Conservation (phyloP, 2,329 filamentous ascomycete genomes). For the Helicocarpus griseus region DNA sequence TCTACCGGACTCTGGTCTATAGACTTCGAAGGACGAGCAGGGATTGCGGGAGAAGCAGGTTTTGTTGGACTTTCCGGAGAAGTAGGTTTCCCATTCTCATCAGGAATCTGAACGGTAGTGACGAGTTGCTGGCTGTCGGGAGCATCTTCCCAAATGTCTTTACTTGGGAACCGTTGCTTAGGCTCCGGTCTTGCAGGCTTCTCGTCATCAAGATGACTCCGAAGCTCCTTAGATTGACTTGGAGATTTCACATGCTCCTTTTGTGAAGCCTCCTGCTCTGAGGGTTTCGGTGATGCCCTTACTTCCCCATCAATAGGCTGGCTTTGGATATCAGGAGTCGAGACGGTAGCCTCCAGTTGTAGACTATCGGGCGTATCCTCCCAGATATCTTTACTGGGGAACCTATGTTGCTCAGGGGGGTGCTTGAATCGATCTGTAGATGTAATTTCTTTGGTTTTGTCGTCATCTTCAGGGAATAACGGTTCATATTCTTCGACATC, state of each 20-base stretch:
- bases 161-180: slow-evolving; percentile 73
- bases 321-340: slow-evolving; percentile 59
- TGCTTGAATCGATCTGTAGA: slow-evolving; percentile 46
- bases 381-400: slow-evolving; percentile 95
- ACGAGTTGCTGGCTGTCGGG: slow-evolving; percentile 74
- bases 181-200: slow-evolving; percentile 26
- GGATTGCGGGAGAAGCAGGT: slow-evolving; percentile 23
- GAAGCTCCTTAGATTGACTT: slow-evolving; percentile 25
- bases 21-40: slow-evolving; percentile 24
- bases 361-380: slow-evolving; percentile 87
- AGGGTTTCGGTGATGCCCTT: slow-evolving; percentile 31
- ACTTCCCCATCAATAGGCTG: slow-evolving; percentile 29
- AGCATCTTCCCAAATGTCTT: slow-evolving; percentile 89
- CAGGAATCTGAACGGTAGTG: slow-evolving; percentile 56
- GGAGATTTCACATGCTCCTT: slow-evolving; percentile 31
- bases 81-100: slow-evolving; percentile 42
- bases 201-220: slow-evolving; percentile 15
- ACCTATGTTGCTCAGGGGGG: slow-evolving; percentile 49
- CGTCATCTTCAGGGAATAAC: slow-evolving; percentile 72
- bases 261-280: slow-evolving; percentile 40
- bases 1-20: slow-evolving; percentile 22
- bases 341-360: slow-evolving; percentile 68
- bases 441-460: slow-evolving; percentile 45
- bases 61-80: slow-evolving; percentile 18
- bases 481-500: slow-evolving; percentile 93